Conservation (phyloP, 2,329 filamentous ascomycete genomes). For the Exophiala oligosperma region DNA sequence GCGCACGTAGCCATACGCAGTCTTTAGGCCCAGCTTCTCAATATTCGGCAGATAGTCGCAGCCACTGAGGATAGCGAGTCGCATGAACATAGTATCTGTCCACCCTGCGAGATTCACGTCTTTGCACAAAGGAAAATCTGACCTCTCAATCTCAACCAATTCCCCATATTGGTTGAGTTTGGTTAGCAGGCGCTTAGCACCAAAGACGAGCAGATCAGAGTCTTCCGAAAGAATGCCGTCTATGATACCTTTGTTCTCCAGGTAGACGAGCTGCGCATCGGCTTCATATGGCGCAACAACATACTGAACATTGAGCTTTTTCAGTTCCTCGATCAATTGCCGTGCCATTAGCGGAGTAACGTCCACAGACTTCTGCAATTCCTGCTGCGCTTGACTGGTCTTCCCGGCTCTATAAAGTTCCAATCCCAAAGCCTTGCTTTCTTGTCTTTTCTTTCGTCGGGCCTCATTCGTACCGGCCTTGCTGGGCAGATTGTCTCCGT, state of each 20-base stretch:
- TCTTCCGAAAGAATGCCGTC: slow-evolving; percentile 92
- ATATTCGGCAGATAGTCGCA: slow-evolving; percentile 94
- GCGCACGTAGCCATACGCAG: slow-evolving; percentile 83
- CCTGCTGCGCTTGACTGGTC: slow-evolving; percentile 73
- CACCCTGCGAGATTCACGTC: slow-evolving; percentile 89
- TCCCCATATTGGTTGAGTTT: slow-evolving; percentile 94
- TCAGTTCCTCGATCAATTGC: slow-evolving; percentile 86
- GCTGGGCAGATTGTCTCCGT: slow-evolving; percentile 91
- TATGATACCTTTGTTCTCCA: slow-evolving; percentile 82
- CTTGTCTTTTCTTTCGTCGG: slow-evolving; percentile 71
- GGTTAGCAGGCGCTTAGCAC: slow-evolving; percentile 83
- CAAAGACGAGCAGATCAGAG: slow-evolving; percentile 93
- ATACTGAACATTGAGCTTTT: slow-evolving; percentile 75
- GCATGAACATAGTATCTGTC: slow-evolving; percentile 86
- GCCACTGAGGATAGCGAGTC: slow-evolving; percentile 94
- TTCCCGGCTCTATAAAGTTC: slow-evolving; percentile 82
- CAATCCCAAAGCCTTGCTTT: slow-evolving; percentile 72
- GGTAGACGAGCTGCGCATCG: slow-evolving; percentile 92
- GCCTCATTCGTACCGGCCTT: slow-evolving; percentile 84
- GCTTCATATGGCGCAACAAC: slow-evolving; percentile 97
- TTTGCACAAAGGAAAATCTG: slow-evolving; percentile 82
- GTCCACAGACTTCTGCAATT: slow-evolving; percentile 93
- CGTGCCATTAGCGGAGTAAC: slow-evolving; percentile 95
- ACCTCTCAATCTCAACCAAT: slow-evolving; percentile 86
- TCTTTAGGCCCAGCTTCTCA: slow-evolving; percentile 85